These are phyloP conservation scores for Sophora flavescens DNA, from an alignment of 306 rosid species.

Conservation along the genomic window DNA sequence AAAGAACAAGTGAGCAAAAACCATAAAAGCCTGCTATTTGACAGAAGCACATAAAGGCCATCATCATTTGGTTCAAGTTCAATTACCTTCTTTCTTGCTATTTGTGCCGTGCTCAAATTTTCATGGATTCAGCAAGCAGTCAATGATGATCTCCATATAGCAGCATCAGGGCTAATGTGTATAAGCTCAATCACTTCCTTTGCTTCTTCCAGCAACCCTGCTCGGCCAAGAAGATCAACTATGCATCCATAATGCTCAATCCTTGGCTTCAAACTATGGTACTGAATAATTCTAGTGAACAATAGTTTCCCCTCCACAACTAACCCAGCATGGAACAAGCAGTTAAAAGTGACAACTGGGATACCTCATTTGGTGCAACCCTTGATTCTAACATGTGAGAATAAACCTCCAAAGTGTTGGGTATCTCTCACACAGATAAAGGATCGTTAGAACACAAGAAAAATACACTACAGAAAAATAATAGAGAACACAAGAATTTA, in stretches of 20 bases:
- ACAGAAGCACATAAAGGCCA: slow-evolving; percentile 41
- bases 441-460: no score
- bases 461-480: no score
- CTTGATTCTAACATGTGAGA: slow-evolving; percentile 27
- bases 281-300: slow-evolving; percentile 39
- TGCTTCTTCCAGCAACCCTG: slow-evolving; percentile 39
- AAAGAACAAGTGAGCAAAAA: no score
- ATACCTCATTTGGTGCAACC: slow-evolving; percentile 41
- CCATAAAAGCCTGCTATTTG: no score
- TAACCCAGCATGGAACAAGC: slow-evolving; percentile 45
- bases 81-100: slow-evolving; percentile 40
- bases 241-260: slow-evolving; percentile 45
- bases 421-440: no score
- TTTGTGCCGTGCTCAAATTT: slow-evolving; percentile 33
- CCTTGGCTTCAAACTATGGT: slow-evolving; percentile 28
- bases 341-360: slow-evolving; percentile 36
- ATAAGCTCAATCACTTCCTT: slow-evolving; percentile 33
- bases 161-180: slow-evolving; percentile 41
- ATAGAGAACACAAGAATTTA: no score
- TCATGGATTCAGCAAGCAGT: slow-evolving; percentile 40
- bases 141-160: slow-evolving; percentile 44
- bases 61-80: slow-evolving; percentile 45
- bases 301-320: slow-evolving; percentile 31
- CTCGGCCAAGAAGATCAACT: neutral
- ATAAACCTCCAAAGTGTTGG: slow-evolving; percentile 46